Conservation (phyloP, 176 grass and related monocot genomes). For the Cenchrus americanus region DNA sequence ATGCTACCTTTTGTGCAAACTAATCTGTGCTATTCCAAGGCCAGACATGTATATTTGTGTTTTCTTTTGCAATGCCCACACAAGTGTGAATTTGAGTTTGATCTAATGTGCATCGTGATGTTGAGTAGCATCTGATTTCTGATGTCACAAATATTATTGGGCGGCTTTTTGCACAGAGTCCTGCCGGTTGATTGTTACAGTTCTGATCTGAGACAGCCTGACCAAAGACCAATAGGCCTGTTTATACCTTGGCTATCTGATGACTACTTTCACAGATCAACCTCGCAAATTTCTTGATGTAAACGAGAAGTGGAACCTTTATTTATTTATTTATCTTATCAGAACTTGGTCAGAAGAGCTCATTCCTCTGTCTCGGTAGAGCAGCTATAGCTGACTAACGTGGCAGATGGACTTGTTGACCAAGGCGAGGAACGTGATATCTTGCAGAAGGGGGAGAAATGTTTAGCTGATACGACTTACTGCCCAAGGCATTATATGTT, state of each 20-base stretch:
- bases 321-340: background rate
- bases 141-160: background rate
- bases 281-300: background rate
- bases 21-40: constrained; percentile 15
- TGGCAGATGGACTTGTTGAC: constrained; percentile 40
- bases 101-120: background rate
- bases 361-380: background rate
- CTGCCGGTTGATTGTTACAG: background rate
- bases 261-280: background rate
- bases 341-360: background rate
- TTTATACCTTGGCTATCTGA: background rate
- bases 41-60: constrained; percentile 16
- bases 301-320: background rate
- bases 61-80: background rate
- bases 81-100: background rate
- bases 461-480: constrained; percentile 12
- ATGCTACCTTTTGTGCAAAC: background rate
- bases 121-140: background rate
- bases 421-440: constrained; percentile 30
- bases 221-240: background rate
- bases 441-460: constrained; percentile 14
- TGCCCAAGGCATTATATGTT: constrained; percentile 29
- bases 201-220: background rate
- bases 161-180: background rate
- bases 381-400: constrained; percentile 18